Percentiles rank a stretch among this genome's conserved stretches.
Evolutionary conservation across 768 basidiomycete genomes (phyloP).

Genomic region (Suillus occidentalis): DNA sequence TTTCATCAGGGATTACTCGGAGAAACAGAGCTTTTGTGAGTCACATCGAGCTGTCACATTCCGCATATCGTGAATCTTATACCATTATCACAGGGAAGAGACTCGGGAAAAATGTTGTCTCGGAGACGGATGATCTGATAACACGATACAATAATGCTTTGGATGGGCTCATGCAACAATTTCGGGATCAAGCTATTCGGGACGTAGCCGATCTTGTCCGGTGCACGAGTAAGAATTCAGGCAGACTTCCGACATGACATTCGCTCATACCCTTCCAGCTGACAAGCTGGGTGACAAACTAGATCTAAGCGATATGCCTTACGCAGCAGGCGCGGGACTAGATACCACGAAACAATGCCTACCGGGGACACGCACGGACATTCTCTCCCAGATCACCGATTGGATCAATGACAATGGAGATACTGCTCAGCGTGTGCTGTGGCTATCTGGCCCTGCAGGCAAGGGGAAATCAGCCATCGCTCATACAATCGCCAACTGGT

Average conservation of each 20-base stretch:
- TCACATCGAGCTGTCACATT: neutral
- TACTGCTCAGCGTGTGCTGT: constrained; percentile 8
- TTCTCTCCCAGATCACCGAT: constrained; percentile 16
- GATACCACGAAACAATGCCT: constrained; percentile 11
- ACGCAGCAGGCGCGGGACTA: constrained; percentile 3
- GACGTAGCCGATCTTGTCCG: neutral
- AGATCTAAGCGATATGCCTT: constrained; percentile 5
- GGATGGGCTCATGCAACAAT: constrained; percentile 2
- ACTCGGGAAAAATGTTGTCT: neutral
- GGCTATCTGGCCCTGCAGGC: constrained; percentile 18
- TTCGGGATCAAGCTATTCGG: neutral
- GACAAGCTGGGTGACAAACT: neutral
- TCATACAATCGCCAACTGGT: constrained; percentile 16
- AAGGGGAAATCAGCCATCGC: constrained; percentile 33
- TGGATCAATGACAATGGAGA: constrained; percentile 13
- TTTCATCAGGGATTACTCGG: constrained; percentile 31
- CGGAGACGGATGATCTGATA: neutral
- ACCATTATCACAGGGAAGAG: neutral
- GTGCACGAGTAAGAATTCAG: neutral
- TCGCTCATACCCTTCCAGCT: neutral
- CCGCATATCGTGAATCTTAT: neutral
- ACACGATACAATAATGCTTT: neutral
- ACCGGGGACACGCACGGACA: constrained; percentile 14
- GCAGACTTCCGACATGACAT: neutral
- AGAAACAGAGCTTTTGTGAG: constrained; percentile 20